These are phyloP conservation scores for Leishmania guyanensis DNA, from an alignment of 208 protist genomes.

Conservation along the genomic window DNA sequence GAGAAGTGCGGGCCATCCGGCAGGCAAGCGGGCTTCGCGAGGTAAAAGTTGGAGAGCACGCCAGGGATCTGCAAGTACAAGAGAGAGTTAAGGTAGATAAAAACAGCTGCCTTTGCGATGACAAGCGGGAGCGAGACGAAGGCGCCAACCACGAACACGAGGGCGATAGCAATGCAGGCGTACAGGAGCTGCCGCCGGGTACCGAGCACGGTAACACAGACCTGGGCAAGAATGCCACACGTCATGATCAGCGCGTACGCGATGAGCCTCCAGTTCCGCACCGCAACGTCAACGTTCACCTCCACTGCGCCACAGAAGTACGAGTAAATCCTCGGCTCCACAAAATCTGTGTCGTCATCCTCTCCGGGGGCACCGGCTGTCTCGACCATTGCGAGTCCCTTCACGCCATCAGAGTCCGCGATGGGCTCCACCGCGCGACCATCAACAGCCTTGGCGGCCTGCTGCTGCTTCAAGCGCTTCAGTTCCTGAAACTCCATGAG, in stretches of 20 bases:
- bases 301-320: conserved; percentile 38
- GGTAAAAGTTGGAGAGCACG: conserved; percentile 50
- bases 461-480: not conserved
- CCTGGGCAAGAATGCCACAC: conserved; percentile 33
- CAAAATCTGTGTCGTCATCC: conserved; percentile 6
- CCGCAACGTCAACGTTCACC: conserved; percentile 43
- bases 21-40: conserved; percentile 37
- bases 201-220: conserved; percentile 39
- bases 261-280: conserved; percentile 39
- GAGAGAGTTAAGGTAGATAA: conserved; percentile 43
- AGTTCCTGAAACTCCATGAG: conserved; percentile 14
- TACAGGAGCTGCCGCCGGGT: conserved; percentile 32
- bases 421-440: conserved; percentile 12
- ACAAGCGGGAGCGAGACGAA: conserved; percentile 50
- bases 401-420: conserved; percentile 1
- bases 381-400: not conserved
- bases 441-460: not conserved
- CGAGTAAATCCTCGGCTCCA: conserved; percentile 14
- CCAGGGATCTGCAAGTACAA: conserved; percentile 62
- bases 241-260: conserved; percentile 50
- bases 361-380: not conserved
- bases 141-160: conserved; percentile 23
- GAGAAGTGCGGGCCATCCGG: conserved; percentile 58
- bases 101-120: conserved; percentile 58
- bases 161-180: conserved; percentile 23